Evolutionary conservation across 208 protist species (phyloP), one percentile per base, ranked within the genome.

Genomic region (Trypanosoma theileri): DNA sequence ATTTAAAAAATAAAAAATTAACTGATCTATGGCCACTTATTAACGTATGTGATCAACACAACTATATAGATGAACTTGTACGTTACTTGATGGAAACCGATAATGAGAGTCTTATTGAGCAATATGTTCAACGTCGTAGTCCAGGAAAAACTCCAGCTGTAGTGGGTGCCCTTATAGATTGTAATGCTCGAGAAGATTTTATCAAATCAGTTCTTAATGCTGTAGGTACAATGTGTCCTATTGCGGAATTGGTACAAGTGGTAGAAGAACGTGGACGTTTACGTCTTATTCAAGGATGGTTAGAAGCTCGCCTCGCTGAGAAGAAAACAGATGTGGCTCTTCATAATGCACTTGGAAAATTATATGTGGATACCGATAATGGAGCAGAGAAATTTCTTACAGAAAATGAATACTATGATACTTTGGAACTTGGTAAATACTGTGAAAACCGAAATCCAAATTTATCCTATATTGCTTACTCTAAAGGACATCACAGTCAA

Each of bases 41-140:
- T 77, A 99, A 99, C 80, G 98, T 99, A 35, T 99, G 99, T 85
- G 99, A 99, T 81, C 86, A 97, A 69, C 98, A 99, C 83, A 91
- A 97, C 77, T 99, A 98, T 71, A 93, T 99, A 51, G 89, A 99
- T 64, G 98, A 99, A 78, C 91, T 99, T 66, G 98, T 98, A 16
- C 86, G 93, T 50, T 99, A 98, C 79, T 86, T 99, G 19, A 98
- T 99, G 66, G 85, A 97, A 52, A 99, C 98, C 63, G 90, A 96
- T 75, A 95, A 98, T 71, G 81, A 95, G 64, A 91, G 92, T 66
- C 98, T 95, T 84, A 99, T 99, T 75, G 98, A 99, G 81, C 83
- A 96, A 58, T 99, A 95, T 75, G 89, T 98, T 45, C 91, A 94
- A 60, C 95, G 96, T 61, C 96, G 98, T 66, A 99, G 97, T 85